These are phyloP conservation scores for Stephania cephalantha DNA, from an alignment of 164 flowering plant species.

Conservation along the genomic window DNA sequence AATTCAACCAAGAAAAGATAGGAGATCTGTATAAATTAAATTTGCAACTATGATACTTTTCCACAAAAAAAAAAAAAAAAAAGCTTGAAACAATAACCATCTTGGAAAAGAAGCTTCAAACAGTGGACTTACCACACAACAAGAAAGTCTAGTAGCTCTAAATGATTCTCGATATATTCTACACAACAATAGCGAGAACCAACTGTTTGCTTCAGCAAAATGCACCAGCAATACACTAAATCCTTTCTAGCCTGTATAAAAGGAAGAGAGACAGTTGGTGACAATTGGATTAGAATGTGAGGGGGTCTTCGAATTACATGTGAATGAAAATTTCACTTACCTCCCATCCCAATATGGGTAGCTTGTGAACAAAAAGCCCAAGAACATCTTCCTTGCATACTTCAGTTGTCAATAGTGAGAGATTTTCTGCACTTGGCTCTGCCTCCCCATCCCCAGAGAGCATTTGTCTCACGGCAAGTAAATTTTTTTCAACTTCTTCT, in stretches of 20 bases:
- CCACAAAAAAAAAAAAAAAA: too few species aligned
- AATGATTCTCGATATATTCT: slow-evolving; percentile 74
- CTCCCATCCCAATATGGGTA: slow-evolving; percentile 83
- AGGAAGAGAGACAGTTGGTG: slow-evolving; percentile 9
- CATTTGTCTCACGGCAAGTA: slow-evolving; percentile 66
- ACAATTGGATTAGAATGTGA: neutral
- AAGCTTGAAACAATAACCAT: neutral
- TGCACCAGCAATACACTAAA: slow-evolving; percentile 84
- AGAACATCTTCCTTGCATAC: slow-evolving; percentile 82
- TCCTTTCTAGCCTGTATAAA: slow-evolving; percentile 80
- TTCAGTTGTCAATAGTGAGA: slow-evolving; percentile 59
- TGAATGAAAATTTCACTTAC: slow-evolving; percentile 32
- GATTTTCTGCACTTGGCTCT: slow-evolving; percentile 72
- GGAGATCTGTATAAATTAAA: neutral
- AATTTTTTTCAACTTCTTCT: slow-evolving; percentile 92
- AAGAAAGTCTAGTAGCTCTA: slow-evolving; percentile 83
- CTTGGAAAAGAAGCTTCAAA: neutral
- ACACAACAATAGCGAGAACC: slow-evolving; percentile 69
- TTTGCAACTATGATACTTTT: neutral
- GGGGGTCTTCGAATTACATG: neutral
- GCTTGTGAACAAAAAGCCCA: slow-evolving; percentile 69
- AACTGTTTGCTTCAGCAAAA: slow-evolving; percentile 73
- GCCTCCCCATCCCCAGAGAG: slow-evolving; percentile 86
- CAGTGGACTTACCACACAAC: slow-evolving; percentile 60
- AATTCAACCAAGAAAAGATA: neutral